Percentiles rank a stretch among this genome's conserved stretches.
Evolutionary conservation across 78 protist species (phyloP).

Genomic region (Isochrysis galbana): DNA sequence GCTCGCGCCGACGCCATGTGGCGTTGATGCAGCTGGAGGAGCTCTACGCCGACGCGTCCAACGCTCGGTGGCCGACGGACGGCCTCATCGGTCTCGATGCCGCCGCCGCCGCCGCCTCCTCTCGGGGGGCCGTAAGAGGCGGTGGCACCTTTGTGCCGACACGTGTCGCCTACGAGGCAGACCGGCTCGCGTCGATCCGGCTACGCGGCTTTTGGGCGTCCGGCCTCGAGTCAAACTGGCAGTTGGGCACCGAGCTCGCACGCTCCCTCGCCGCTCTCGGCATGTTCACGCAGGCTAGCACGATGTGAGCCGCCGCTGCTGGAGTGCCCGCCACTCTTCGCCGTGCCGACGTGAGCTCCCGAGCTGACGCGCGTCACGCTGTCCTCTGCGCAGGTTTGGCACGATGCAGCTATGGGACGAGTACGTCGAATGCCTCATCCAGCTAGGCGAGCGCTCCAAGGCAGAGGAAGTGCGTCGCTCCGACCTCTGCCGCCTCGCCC

Average conservation of each 20-base stretch:
- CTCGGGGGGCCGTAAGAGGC: background rate
- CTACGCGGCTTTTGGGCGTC: background rate
- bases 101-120: background rate
- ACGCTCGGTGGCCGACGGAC: background rate
- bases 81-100: background rate
- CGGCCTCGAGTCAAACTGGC: background rate
- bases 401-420: background rate
- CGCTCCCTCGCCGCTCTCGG: constrained; percentile 6
- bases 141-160: background rate
- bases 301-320: too few species aligned
- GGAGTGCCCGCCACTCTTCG: too few species aligned
- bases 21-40: background rate
- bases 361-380: too few species aligned
- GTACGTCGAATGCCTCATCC: background rate
- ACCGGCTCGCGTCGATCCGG: background rate
- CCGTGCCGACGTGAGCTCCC: too few species aligned
- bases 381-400: too few species aligned
- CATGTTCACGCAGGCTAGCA: background rate
- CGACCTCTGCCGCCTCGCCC: too few species aligned
- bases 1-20: background rate
- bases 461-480: background rate
- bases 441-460: background rate
- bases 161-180: background rate
- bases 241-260: background rate
- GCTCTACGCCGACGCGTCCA: background rate